Evolutionary conservation across 192 early-diverging fungal genomes (phyloP).

Genomic region (Haplosporangium gracile): DNA sequence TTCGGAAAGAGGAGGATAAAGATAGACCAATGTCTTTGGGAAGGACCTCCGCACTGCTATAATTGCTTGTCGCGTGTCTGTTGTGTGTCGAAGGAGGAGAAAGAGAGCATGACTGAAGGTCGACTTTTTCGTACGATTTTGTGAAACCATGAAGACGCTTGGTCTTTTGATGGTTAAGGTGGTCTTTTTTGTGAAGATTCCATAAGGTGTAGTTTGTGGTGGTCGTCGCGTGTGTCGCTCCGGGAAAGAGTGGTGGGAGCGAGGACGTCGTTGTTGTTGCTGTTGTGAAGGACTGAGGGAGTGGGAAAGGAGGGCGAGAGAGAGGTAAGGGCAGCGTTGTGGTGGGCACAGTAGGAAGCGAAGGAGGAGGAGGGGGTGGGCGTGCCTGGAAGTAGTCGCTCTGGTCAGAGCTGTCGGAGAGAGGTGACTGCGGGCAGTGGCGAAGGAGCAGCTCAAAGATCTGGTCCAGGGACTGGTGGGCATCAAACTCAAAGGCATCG

Average conservation of each 20-base stretch:
- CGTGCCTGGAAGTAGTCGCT: conserved; percentile 39
- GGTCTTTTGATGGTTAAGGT: background rate
- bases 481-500: conserved; percentile 40
- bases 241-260: background rate
- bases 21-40: background rate
- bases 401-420: conserved; percentile 39
- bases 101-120: conserved; percentile 3
- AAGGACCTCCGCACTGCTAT: background rate
- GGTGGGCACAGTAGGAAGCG: background rate
- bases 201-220: background rate
- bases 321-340: background rate
- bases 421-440: conserved; percentile 30
- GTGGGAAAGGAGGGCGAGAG: conserved; percentile 11
- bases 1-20: background rate
- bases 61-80: background rate
- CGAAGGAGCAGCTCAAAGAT: conserved; percentile 39
- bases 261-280: conserved; percentile 14
- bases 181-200: background rate
- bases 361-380: background rate
- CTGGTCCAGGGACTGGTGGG: conserved; percentile 20
- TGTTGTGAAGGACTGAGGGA: conserved; percentile 11
- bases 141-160: conserved; percentile 10
- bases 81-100: background rate
- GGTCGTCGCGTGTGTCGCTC: background rate
- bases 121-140: conserved; percentile 1